These are phyloP conservation scores for Monosporascus sp. DNA, from an alignment of 2,329 filamentous ascomycete species.

Conservation along the genomic window DNA sequence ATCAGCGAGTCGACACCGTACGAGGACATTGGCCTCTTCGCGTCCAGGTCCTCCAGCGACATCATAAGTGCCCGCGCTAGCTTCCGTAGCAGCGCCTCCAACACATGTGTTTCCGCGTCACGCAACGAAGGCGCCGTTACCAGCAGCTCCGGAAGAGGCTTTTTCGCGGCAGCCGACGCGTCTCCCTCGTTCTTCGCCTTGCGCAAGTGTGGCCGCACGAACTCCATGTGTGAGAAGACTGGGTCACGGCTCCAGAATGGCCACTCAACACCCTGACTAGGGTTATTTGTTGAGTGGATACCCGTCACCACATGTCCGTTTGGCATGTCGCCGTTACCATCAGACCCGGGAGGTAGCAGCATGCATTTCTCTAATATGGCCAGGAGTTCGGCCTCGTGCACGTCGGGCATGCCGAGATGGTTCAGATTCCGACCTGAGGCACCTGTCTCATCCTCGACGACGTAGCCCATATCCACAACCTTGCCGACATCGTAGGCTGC, in stretches of 20 bases:
- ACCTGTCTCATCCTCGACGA: neutral
- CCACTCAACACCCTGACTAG: neutral
- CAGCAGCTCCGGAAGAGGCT: neutral
- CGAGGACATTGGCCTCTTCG: neutral
- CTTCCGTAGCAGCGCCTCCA: neutral
- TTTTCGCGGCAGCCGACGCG: neutral
- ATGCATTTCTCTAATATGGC: neutral
- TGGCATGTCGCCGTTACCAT: neutral
- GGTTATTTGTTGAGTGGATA: neutral
- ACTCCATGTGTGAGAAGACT: neutral
- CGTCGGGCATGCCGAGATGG: neutral
- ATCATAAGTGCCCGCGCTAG: neutral
- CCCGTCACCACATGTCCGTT: neutral
- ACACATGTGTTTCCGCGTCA: neutral
- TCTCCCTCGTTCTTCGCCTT: neutral
- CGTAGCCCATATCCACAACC: constrained; percentile 6
- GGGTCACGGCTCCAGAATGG: neutral
- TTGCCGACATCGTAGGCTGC: constrained; percentile 4
- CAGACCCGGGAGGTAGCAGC: neutral
- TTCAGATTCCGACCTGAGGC: neutral
- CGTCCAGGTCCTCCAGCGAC: neutral
- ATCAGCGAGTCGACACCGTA: neutral
- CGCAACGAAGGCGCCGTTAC: neutral
- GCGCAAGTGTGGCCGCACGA: neutral
- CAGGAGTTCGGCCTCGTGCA: neutral